Conservation (phyloP, 192 early-diverging fungal genomes). For the Dissophora globulifera region DNA sequence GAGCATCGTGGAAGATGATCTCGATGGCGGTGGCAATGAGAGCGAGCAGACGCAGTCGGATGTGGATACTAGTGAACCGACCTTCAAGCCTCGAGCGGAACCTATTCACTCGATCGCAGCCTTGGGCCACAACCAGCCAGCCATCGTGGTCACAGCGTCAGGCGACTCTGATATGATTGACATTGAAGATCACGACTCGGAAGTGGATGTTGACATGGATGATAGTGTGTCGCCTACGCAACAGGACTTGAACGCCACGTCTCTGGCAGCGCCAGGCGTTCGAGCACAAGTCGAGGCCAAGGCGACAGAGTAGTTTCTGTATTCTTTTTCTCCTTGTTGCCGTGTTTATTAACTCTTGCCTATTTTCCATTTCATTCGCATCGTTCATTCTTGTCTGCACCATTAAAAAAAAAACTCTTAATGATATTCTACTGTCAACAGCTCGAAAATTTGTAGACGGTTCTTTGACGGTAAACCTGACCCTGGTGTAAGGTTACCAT, state of each 20-base stretch:
- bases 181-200: slow-evolving; percentile 17
- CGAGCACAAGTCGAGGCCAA: background rate
- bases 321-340: too few relatives aligned
- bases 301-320: too few relatives aligned
- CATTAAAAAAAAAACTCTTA: background rate
- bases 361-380: too few relatives aligned
- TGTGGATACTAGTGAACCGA: background rate
- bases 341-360: too few relatives aligned
- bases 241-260: background rate
- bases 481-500: slow-evolving; percentile 35
- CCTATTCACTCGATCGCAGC: slow-evolving; percentile 5
- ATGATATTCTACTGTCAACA: background rate
- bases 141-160: slow-evolving; percentile 1
- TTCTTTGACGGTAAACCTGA: slow-evolving; percentile 35
- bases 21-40: background rate
- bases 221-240: background rate
- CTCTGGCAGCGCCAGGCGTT: too few relatives aligned
- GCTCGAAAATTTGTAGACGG: slow-evolving; percentile 26
- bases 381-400: background rate
- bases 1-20: background rate
- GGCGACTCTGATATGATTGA: slow-evolving; percentile 10
- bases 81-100: background rate
- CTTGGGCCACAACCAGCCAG: background rate
- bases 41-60: background rate
- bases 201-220: slow-evolving; percentile 15